Evolutionary conservation across 768 basidiomycete genomes (phyloP), one percentile per base, ranked within the genome.

Genomic region (Rubroboletus satanas): DNA sequence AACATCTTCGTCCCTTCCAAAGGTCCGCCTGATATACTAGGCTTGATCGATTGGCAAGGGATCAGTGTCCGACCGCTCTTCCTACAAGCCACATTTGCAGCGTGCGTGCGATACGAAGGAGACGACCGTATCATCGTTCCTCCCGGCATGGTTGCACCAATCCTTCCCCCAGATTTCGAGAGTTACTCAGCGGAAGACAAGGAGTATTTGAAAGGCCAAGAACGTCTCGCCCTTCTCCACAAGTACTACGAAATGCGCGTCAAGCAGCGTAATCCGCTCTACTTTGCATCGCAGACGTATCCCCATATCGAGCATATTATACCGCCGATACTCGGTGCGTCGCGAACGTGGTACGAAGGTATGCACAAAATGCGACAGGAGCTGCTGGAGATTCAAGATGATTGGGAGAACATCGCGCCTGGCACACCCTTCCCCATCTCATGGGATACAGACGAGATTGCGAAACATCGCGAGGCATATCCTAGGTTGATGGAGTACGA

Each of bases 21-120:
- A 18, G 58, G 55, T 7, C 15, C 23, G 8, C 58, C 58, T 3
- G 41, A 49, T 38, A 49, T 61, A 35, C n/a, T 55, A 35, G 51
- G 58, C 18, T 35, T 61, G 42, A 60, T 60, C 23, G 54, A 60
- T 31, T 61, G 54, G 60, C 58, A 61, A 15, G 58, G 58, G 21
- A 50, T 55, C 15, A 56, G 51, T 12, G 18, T 61, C 29, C 54
- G 58, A 31, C 60, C 60, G 6, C 54, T 60, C 15, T 61, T 61
- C 14, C 11, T 60, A 23, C 60, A 56, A 55, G 54, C 54, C 39
- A 26, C 44, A 12, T 53, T 45, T 21, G 54, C 54, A 11, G 29
- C 36, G n/a, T 53, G 51, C 3, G 36, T 55, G n/a, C 36, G 43
- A n/a, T 55, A 55, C 37, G 12, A 53, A 21, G 54, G 54, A 10